Percentiles rank a stretch among this genome's conserved stretches.
These are phyloP conservation scores for Colletotrichum australisinense DNA, from an alignment of 2,329 filamentous ascomycete genomes.

Conservation along the genomic window DNA sequence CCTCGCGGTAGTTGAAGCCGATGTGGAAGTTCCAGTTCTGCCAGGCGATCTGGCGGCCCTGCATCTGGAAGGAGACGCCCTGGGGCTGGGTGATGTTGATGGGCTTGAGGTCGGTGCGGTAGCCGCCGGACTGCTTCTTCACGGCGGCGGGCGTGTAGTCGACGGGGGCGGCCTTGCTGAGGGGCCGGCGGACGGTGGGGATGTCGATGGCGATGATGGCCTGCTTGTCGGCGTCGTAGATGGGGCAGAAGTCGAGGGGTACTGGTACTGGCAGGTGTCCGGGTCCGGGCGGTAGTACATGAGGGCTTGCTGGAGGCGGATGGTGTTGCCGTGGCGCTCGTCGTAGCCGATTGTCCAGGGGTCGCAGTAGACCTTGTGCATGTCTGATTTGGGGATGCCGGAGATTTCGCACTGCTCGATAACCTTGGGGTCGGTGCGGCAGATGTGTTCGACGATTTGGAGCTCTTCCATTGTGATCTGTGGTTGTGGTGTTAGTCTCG, in stretches of 20 bases:
- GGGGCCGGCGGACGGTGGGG: conserved; percentile 78
- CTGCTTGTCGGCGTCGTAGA: conserved; percentile 84
- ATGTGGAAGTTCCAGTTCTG: conserved; percentile 95
- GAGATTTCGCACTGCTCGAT: conserved; percentile 90
- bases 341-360: conserved; percentile 97
- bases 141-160: conserved; percentile 85
- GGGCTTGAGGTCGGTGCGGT: conserved; percentile 82
- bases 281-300: conserved; percentile 94
- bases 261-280: conserved; percentile 91
- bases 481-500: not conserved
- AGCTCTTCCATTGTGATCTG: conserved; percentile 93
- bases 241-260: conserved; percentile 92
- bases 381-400: conserved; percentile 83
- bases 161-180: conserved; percentile 77
- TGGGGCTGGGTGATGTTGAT: conserved; percentile 90
- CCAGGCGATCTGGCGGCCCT: conserved; percentile 82
- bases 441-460: conserved; percentile 80
- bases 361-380: conserved; percentile 97
- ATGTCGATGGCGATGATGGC: conserved; percentile 87
- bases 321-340: conserved; percentile 82
- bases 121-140: conserved; percentile 76
- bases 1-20: conserved; percentile 95
- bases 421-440: conserved; percentile 83
- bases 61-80: conserved; percentile 86
- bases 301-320: conserved; percentile 88